Percentiles rank a stretch among this genome's conserved stretches.
Evolutionary conservation across 1,139 yeast species (phyloP).

Genomic region (Candida sanyaensis): DNA sequence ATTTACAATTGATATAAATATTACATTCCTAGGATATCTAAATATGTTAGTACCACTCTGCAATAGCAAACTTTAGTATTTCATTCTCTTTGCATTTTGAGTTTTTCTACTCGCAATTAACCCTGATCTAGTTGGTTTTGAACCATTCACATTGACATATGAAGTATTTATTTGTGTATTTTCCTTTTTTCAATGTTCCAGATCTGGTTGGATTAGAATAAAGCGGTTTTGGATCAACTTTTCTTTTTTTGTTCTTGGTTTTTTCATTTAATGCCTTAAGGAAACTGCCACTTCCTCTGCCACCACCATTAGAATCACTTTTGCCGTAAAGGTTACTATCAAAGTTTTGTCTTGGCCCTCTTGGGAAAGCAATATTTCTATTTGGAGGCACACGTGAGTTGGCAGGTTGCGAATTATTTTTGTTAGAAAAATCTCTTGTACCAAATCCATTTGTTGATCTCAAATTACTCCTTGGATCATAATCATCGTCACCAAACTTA

Average conservation of each 20-base stretch:
- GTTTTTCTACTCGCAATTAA: slow-evolving; percentile 18
- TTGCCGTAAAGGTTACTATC: background rate
- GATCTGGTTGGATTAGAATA: slow-evolving; percentile 21
- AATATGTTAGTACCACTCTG: too few species aligned
- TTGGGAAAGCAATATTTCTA: background rate
- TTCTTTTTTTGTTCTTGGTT: background rate
- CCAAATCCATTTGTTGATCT: background rate
- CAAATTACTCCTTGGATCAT: slow-evolving; percentile 8
- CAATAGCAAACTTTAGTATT: slow-evolving; percentile 4
- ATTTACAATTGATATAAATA: background rate
- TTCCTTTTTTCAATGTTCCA: slow-evolving; percentile 15
- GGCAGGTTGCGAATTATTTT: background rate
- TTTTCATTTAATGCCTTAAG: background rate
- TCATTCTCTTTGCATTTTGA: slow-evolving; percentile 13
- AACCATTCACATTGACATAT: slow-evolving; percentile 1
- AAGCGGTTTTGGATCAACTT: background rate
- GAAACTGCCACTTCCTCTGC: too few species aligned
- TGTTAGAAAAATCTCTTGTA: background rate
- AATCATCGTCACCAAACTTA: slow-evolving; percentile 14
- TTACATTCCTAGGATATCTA: background rate
- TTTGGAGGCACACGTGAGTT: slow-evolving; percentile 1
- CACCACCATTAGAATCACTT: background rate
- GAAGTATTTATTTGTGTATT: slow-evolving; percentile 1
- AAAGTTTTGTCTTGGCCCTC: background rate
- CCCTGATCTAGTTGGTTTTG: slow-evolving; percentile 22